A percentile compares a stretch with the other conserved stretches of the same genome.
Conservation (phyloP, 2,329 filamentous ascomycete genomes). For the Xylariaceae sp. region DNA sequence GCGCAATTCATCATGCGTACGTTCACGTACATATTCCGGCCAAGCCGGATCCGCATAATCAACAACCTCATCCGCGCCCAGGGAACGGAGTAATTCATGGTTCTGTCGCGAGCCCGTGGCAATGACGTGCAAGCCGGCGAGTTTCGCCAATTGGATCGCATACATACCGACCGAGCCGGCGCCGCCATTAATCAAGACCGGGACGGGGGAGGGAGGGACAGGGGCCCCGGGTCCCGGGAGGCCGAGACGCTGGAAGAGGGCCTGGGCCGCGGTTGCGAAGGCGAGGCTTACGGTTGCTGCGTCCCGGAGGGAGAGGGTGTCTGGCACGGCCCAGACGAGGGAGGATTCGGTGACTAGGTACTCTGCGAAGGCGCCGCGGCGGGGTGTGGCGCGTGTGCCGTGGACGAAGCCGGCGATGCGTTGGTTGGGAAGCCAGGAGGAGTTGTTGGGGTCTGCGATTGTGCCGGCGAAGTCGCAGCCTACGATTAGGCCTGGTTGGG, state of each 20-base stretch:
- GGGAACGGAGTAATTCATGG: conserved; percentile 24
- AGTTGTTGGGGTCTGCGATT: conserved; percentile 29
- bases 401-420: conserved; percentile 34
- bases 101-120: conserved; percentile 27
- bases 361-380: conserved; percentile 31
- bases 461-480: conserved; percentile 36
- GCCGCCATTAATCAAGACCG: conserved; percentile 29
- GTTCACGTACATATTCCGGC: conserved; percentile 53
- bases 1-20: conserved; percentile 53
- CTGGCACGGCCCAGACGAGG: conserved; percentile 30
- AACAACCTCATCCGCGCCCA: conserved; percentile 28
- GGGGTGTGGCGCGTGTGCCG: conserved; percentile 24
- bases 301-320: conserved; percentile 26
- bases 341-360: conserved; percentile 27
- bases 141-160: conserved; percentile 29
- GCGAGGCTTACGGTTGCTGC: conserved; percentile 32
- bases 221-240: conserved; percentile 28
- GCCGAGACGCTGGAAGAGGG: conserved; percentile 29
- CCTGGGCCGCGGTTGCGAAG: conserved; percentile 42
- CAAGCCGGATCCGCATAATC: conserved; percentile 42
- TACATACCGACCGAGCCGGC: conserved; percentile 28
- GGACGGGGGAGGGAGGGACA: conserved; percentile 27
- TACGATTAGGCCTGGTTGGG: conserved; percentile 25
- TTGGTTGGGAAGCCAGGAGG: conserved; percentile 29
- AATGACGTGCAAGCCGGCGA: conserved; percentile 27